Conservation (phyloP, 2,329 filamentous ascomycete species). For the Aspergillus sclerotialis region DNA sequence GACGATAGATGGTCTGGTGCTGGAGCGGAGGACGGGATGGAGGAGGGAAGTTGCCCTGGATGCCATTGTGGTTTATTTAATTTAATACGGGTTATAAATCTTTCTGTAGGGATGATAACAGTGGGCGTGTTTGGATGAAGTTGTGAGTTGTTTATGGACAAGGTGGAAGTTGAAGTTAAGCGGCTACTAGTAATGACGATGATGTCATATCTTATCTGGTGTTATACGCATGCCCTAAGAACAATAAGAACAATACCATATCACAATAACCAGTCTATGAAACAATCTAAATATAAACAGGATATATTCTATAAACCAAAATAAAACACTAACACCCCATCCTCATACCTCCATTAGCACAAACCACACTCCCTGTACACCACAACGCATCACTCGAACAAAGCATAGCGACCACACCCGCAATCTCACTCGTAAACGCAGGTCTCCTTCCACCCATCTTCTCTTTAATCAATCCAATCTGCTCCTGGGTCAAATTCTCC, state of each 20-base stretch:
- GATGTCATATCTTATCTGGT: too few species aligned
- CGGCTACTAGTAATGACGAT: too few species aligned
- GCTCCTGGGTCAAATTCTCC: slow-evolving; percentile 54
- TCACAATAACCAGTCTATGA: not conserved
- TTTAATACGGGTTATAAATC: too few species aligned
- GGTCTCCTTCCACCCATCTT: slow-evolving; percentile 51
- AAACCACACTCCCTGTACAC: slow-evolving; percentile 73
- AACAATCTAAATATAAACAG: too few species aligned
- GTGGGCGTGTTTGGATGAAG: too few species aligned
- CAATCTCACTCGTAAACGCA: slow-evolving; percentile 64
- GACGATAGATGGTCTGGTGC: not conserved
- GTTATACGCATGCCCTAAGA: too few species aligned
- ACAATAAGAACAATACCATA: not conserved
- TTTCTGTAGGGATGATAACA: too few species aligned
- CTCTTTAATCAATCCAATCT: slow-evolving; percentile 54
- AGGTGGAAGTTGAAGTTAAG: too few species aligned
- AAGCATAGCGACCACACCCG: slow-evolving; percentile 69
- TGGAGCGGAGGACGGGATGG: not conserved
- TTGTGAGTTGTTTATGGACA: too few species aligned
- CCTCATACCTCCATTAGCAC: slow-evolving; percentile 71
- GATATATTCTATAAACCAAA: not conserved
- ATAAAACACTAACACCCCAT: slow-evolving; percentile 30
- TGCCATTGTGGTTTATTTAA: too few species aligned
- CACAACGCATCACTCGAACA: slow-evolving; percentile 65
- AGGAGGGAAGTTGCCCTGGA: not conserved